phyloP scores from a whole-genome alignment of 78 protist genomes.

The Dictyostelium intermedium region DNA sequence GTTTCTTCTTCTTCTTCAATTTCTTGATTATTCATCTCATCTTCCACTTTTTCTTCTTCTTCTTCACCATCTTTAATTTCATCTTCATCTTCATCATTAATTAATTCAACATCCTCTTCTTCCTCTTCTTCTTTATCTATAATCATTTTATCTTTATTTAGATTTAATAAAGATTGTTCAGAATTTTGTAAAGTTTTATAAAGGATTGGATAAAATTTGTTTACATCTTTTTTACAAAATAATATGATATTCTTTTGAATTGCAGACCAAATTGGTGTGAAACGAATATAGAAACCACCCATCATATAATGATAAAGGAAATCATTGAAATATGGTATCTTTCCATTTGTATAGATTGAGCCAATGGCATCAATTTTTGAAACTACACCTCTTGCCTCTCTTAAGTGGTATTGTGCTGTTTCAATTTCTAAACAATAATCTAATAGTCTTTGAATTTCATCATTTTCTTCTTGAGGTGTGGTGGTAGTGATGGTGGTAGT shows the following conservation, averaged over 20 bases:
- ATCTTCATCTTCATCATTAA: conserved; percentile 11
- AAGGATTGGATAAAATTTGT: conserved; percentile 37
- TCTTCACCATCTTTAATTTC: not conserved
- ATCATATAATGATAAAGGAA: conserved; percentile 35
- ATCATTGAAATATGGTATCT: not conserved
- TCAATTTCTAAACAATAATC: conserved; percentile 42
- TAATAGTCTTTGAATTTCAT: conserved; percentile 11
- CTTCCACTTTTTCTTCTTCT: not conserved
- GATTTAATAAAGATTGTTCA: not conserved
- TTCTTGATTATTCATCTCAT: not conserved
- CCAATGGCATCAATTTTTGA: conserved; percentile 20
- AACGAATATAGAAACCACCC: conserved; percentile 58
- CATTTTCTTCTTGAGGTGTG: not conserved
- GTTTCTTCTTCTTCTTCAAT: conserved; percentile 2
- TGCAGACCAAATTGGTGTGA: conserved; percentile 49
- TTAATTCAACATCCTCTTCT: not conserved
- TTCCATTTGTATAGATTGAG: not conserved
- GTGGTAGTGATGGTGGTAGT: no score
- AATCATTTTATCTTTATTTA: not conserved
- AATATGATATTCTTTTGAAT: conserved; percentile 16
- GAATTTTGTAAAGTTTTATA: conserved; percentile 10
- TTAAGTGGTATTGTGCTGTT: conserved; percentile 18
- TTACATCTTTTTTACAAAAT: conserved; percentile 13
- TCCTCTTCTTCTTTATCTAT: not conserved
- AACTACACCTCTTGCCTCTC: conserved; percentile 18